A percentile compares a stretch with the other conserved stretches of the same genome.
Evolutionary conservation across 305 asterid genomes (phyloP).

Genomic region (Fraxinus sp.): DNA sequence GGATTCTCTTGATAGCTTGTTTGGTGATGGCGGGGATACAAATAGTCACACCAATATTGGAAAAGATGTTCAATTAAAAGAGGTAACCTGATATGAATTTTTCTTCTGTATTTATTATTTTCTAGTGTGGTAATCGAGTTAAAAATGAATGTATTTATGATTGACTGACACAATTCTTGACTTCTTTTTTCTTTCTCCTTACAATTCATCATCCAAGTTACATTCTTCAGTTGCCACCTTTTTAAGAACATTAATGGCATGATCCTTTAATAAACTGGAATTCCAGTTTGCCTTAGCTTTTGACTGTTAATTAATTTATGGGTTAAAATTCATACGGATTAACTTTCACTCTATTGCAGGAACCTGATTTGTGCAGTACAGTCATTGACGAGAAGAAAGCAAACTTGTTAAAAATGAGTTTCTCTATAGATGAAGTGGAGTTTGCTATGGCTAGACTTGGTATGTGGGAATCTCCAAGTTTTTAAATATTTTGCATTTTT

Average conservation of each 20-base stretch:
- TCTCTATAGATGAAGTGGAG: constrained; percentile 65
- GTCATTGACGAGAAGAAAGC: constrained; percentile 49
- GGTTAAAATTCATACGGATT: neutral
- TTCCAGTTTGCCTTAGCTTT: neutral
- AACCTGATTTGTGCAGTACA: constrained; percentile 44
- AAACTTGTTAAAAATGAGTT: constrained; percentile 71
- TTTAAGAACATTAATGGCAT: neutral
- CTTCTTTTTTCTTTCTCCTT: neutral
- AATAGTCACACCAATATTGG: constrained; percentile 28
- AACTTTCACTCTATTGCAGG: constrained; percentile 50
- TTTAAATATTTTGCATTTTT: neutral
- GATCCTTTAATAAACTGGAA: neutral
- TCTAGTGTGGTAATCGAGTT: neutral
- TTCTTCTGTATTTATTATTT: constrained; percentile 9
- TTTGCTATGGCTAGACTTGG: constrained; percentile 83
- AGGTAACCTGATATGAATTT: constrained; percentile 38
- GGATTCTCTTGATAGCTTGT: constrained; percentile 54
- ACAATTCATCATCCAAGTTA: neutral
- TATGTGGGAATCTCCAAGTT: constrained; percentile 33
- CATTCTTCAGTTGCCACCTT: neutral
- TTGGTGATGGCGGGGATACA: constrained; percentile 36
- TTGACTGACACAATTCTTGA: neutral
- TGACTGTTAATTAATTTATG: neutral
- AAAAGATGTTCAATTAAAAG: constrained; percentile 42
- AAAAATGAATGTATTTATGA: neutral